A percentile compares a stretch with the other conserved stretches of the same genome.
Conservation (phyloP, 768 basidiomycete species). For the Boletus vermiculosoides region DNA sequence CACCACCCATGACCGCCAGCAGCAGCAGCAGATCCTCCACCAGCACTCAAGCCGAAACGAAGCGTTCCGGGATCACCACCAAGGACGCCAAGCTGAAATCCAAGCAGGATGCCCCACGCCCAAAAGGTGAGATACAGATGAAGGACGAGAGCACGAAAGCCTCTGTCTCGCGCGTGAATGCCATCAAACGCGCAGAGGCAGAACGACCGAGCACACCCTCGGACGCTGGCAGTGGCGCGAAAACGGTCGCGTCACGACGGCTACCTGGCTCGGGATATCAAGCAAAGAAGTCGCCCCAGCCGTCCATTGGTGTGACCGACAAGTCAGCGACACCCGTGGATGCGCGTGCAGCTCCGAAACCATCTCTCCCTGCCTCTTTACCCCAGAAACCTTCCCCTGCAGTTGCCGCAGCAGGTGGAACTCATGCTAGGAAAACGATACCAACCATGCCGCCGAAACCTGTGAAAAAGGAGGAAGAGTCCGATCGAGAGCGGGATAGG, state of each 20-base stretch:
- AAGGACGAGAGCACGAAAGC: slow-evolving; percentile 37
- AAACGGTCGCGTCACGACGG: slow-evolving; percentile 32
- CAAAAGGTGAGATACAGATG: slow-evolving; percentile 39
- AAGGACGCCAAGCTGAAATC: slow-evolving; percentile 46
- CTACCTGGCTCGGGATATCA: slow-evolving; percentile 51
- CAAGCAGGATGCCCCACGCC: slow-evolving; percentile 23
- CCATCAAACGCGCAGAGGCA: slow-evolving; percentile 28
- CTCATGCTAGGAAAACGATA: slow-evolving; percentile 32
- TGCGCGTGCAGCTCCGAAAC: slow-evolving; percentile 26
- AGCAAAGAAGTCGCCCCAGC: slow-evolving; percentile 34
- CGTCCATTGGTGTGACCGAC: slow-evolving; percentile 15
- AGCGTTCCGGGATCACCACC: slow-evolving; percentile 45
- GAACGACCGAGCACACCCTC: slow-evolving; percentile 24
- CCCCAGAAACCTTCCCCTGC: slow-evolving; percentile 36
- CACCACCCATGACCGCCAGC: slow-evolving; percentile 19
- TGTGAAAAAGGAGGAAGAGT: slow-evolving; percentile 27
- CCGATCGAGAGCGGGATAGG: slow-evolving; percentile 27
- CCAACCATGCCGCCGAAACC: slow-evolving; percentile 20
- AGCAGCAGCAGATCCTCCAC: slow-evolving; percentile 23
- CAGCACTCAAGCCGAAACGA: slow-evolving; percentile 35
- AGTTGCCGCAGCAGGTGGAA: slow-evolving; percentile 22
- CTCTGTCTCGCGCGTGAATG: slow-evolving; percentile 31
- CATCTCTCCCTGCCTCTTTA: slow-evolving; percentile 31
- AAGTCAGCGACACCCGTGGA: slow-evolving; percentile 31
- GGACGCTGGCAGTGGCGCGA: slow-evolving; percentile 7